These are phyloP conservation scores for Mycena kentingensis DNA, from an alignment of 768 basidiomycete species.

Conservation along the genomic window DNA sequence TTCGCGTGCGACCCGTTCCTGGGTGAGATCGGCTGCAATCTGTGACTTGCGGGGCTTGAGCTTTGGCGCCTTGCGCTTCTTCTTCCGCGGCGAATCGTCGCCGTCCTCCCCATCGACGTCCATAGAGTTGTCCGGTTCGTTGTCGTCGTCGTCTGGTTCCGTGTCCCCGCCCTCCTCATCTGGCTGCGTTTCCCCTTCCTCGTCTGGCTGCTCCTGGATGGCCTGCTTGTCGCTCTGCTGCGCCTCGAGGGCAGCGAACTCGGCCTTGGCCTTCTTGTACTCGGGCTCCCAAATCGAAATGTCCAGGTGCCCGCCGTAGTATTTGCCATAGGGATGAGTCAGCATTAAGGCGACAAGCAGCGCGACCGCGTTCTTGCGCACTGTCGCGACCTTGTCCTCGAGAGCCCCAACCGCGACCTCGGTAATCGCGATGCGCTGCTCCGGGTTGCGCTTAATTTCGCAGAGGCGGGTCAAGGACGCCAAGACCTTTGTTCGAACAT, in stretches of 20 bases:
- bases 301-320: constrained; percentile 82
- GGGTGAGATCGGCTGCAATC: constrained; percentile 69
- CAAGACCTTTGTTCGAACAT: constrained; percentile 89
- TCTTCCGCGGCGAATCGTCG: constrained; percentile 39
- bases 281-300: constrained; percentile 72
- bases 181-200: constrained; percentile 28
- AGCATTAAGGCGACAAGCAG: constrained; percentile 72
- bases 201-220: constrained; percentile 46
- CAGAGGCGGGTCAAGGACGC: constrained; percentile 74
- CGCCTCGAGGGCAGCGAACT: constrained; percentile 73
- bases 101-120: constrained; percentile 56
- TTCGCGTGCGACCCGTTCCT: constrained; percentile 72
- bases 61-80: constrained; percentile 45
- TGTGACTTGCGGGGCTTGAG: constrained; percentile 67
- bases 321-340: constrained; percentile 87
- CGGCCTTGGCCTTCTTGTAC: constrained; percentile 60
- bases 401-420: constrained; percentile 76
- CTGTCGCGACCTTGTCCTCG: constrained; percentile 86
- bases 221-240: constrained; percentile 55
- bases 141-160: neutral
- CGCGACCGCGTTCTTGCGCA: constrained; percentile 81
- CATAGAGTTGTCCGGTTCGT: constrained; percentile 49
- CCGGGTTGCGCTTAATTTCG: constrained; percentile 72
- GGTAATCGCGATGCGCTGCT: constrained; percentile 77
- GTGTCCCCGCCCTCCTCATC: neutral